phyloP scores from a whole-genome alignment of 345 rosid genomes.

The Balakata baccata region DNA sequence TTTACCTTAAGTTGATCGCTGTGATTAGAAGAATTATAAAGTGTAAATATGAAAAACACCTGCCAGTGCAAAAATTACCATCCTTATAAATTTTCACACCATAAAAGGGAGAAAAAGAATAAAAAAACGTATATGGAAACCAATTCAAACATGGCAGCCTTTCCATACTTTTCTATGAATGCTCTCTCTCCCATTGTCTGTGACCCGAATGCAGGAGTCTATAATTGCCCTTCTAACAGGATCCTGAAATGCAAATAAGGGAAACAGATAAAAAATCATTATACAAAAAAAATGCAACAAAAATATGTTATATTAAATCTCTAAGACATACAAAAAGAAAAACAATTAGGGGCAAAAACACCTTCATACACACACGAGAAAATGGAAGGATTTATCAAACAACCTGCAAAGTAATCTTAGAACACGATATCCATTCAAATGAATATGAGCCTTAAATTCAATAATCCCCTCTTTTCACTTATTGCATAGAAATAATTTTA shows the following conservation, averaged over 20 bases:
- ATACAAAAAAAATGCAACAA: not conserved
- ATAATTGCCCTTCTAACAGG: constrained; percentile 75
- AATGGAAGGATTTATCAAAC: not conserved
- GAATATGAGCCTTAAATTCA: not conserved
- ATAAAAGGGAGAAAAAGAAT: constrained; percentile 4
- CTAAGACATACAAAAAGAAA: not conserved
- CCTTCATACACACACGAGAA: too few relatives aligned
- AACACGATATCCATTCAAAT: not conserved
- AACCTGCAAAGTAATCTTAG: not conserved
- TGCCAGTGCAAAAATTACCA: constrained; percentile 34
- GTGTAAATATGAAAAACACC: constrained; percentile 86
- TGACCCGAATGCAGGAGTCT: constrained; percentile 84
- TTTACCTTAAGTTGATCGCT: constrained; percentile 91
- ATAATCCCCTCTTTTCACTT: not conserved
- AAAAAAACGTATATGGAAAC: constrained; percentile 1
- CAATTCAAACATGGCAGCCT: not conserved
- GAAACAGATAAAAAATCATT: not conserved
- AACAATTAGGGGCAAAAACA: too few relatives aligned
- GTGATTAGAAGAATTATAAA: constrained; percentile 80
- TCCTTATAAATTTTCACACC: constrained; percentile 12
- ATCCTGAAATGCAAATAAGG: constrained; percentile 39
- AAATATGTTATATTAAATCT: too few relatives aligned
- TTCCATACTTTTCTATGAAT: constrained; percentile 77
- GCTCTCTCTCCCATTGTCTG: constrained; percentile 92
- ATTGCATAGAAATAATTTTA: not conserved